phyloP scores from a whole-genome alignment of 2,329 filamentous ascomycete species.

The Grosmannia huntii region DNA sequence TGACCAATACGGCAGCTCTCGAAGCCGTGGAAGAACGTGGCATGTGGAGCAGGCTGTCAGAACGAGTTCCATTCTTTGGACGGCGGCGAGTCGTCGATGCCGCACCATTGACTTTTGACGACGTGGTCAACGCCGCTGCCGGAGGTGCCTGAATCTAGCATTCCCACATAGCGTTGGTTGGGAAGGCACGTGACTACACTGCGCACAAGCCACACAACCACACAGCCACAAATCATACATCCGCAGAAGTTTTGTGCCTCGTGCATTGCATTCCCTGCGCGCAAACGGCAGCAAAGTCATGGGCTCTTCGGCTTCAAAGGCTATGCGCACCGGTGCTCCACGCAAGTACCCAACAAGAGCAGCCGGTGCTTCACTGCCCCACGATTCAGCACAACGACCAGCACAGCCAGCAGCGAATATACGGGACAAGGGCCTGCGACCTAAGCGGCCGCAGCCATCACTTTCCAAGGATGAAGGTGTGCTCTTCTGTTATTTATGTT shows the following conservation, averaged over 20 bases:
- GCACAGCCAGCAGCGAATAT: background rate
- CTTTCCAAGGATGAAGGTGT: slow-evolving; percentile 10
- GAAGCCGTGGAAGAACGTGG: background rate
- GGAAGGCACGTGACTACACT: background rate
- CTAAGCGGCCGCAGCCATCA: background rate
- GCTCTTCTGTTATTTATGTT: background rate
- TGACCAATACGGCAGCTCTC: background rate
- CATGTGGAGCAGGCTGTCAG: background rate
- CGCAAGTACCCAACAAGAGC: background rate
- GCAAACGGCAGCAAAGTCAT: slow-evolving; percentile 16
- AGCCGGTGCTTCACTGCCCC: background rate
- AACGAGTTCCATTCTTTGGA: slow-evolving; percentile 1
- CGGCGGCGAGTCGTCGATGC: background rate
- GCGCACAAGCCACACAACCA: background rate
- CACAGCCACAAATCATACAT: background rate
- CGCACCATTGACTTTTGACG: background rate
- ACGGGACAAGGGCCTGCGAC: no score
- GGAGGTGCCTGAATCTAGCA: background rate
- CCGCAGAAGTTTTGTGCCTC: background rate
- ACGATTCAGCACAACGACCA: slow-evolving; percentile 3
- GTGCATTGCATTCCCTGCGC: background rate
- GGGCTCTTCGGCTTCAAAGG: slow-evolving; percentile 35
- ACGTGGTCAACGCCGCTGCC: slow-evolving; percentile 4
- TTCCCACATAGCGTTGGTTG: slow-evolving; percentile 4
- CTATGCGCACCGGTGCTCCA: slow-evolving; percentile 20